Evolutionary conservation across 495 filamentous ascomycete species (phyloP), one percentile per base, ranked within the genome.

Genomic region (Lichenothelia convexa): DNA sequence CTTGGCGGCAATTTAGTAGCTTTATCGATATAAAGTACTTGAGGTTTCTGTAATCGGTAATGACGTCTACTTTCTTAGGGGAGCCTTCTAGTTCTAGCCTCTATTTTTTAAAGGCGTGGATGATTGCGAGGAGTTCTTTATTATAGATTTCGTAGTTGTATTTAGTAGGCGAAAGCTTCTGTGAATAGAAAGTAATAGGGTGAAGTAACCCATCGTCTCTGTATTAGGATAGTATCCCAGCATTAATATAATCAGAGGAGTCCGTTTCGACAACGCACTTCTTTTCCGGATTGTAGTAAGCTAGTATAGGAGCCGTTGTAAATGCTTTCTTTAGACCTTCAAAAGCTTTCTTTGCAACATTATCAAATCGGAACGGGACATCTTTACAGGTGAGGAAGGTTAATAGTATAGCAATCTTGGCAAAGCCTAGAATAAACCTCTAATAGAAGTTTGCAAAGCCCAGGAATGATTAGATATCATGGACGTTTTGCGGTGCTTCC

Each of bases 311-410:
- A 12, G 45, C 45, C 11, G 30, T 32, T 35, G 62, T 61, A 54
- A 67, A 65, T 35, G 56, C 48, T 16, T 57, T 54, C 46, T 71
- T 66, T 35, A 65, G 47, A 4, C 42, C 35, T 9, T 54, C 52
- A 35, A 70, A 70, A 19, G 66, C 64, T 34, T 61, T 47, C 40
- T 70, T 20, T 24, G 16, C 12, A 5, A 4, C 18, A 2, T 31
- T 36, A 21, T 15, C 18, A 30, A 21, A 41, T 24, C n/a, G 21
- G 29, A 45, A 45, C 11, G 31, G 12, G 4, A 13, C 20, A 11
- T 40, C 36, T 23, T 47, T 50, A 24, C 30, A 33, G 8, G 34
- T 50, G 17, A 48, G 34, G 2, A 16, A 13, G 11, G 31, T 40
- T 4, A 50, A 19, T 2, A 26, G 34, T 18, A 13, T 20, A 5